Conservation (phyloP, 2,329 filamentous ascomycete genomes). For the Aspergillus niger region DNA sequence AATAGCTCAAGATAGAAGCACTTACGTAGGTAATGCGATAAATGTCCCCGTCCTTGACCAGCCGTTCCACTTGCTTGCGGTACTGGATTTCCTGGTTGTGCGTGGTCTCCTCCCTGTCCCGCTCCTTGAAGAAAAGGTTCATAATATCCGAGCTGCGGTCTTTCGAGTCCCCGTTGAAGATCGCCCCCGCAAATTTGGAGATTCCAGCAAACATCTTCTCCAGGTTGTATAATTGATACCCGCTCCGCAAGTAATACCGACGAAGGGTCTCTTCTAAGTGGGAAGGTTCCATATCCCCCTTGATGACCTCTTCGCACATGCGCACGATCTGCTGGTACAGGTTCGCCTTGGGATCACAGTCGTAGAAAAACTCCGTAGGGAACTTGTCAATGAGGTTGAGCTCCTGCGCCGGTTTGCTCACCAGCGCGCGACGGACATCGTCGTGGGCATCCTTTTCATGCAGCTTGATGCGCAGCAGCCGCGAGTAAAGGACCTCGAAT, state of each 20-base stretch:
- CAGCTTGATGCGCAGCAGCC: conserved; percentile 80
- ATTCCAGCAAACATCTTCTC: conserved; percentile 84
- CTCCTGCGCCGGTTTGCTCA: conserved; percentile 77
- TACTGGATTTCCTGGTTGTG: conserved; percentile 88
- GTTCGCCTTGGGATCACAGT: conserved; percentile 64
- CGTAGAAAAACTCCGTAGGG: conserved; percentile 71
- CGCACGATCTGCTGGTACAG: conserved; percentile 85
- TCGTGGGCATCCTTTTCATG: conserved; percentile 71
- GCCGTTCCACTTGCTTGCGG: conserved; percentile 87
- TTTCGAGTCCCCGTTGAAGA: conserved; percentile 82
- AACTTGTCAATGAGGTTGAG: conserved; percentile 82
- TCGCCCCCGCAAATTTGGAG: conserved; percentile 76
- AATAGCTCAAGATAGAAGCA: conserved; percentile 27
- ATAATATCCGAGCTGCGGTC: conserved; percentile 93
- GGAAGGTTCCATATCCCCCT: conserved; percentile 75
- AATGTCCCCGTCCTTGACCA: conserved; percentile 87
- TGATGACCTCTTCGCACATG: conserved; percentile 83
- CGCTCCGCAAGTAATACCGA: conserved; percentile 85
- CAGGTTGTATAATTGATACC: conserved; percentile 92
- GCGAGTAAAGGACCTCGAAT: conserved; percentile 86
- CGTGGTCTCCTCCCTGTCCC: conserved; percentile 80
- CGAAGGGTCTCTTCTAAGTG: conserved; percentile 89
- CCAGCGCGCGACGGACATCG: conserved; percentile 71
- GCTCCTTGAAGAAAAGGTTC: conserved; percentile 79
- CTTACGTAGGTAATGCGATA: conserved; percentile 90